Evolutionary conservation across 2,329 filamentous ascomycete species (phyloP).

Genomic region (Scleromitrula shiraiana): DNA sequence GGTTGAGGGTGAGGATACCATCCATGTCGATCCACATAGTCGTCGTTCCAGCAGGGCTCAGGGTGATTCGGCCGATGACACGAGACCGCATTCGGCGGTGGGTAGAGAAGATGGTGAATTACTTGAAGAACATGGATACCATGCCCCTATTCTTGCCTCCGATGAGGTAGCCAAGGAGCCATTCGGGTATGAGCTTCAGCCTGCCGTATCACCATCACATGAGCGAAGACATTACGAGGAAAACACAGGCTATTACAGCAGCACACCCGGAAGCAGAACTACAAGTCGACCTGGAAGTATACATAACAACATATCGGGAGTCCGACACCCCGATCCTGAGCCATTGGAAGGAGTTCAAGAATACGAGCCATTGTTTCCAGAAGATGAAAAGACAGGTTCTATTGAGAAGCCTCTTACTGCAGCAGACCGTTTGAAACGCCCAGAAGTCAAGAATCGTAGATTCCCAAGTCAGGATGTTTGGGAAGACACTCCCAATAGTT

Average conservation of each 20-base stretch:
- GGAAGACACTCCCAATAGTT: slow-evolving; percentile 89
- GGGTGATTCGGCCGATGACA: slow-evolving; percentile 37
- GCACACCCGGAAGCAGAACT: slow-evolving; percentile 37
- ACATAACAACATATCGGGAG: slow-evolving; percentile 46
- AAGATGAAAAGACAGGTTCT: slow-evolving; percentile 51
- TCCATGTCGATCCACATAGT: slow-evolving; percentile 68
- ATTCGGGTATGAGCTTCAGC: slow-evolving; percentile 59
- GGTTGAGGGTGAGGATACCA: slow-evolving; percentile 49
- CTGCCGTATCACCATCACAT: slow-evolving; percentile 70
- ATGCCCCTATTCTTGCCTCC: slow-evolving; percentile 75
- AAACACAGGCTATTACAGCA: slow-evolving; percentile 44
- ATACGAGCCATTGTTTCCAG: slow-evolving; percentile 90
- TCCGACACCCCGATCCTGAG: slow-evolving; percentile 44
- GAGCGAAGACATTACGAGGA: slow-evolving; percentile 54
- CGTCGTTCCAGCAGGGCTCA: slow-evolving; percentile 38
- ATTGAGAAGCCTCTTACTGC: slow-evolving; percentile 42
- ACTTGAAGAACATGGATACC: slow-evolving; percentile 53
- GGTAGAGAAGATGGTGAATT: slow-evolving; percentile 39
- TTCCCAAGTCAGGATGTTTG: slow-evolving; percentile 96
- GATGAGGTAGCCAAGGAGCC: slow-evolving; percentile 78
- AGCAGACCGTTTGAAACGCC: slow-evolving; percentile 47
- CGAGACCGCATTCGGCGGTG: slow-evolving; percentile 37
- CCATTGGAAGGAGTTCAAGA: slow-evolving; percentile 84
- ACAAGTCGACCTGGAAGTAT: slow-evolving; percentile 57
- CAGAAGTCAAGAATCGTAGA: slow-evolving; percentile 49